A percentile compares a stretch with the other conserved stretches of the same genome.
phyloP scores from a whole-genome alignment of 805 yeast species.

The Candida argentea region DNA sequence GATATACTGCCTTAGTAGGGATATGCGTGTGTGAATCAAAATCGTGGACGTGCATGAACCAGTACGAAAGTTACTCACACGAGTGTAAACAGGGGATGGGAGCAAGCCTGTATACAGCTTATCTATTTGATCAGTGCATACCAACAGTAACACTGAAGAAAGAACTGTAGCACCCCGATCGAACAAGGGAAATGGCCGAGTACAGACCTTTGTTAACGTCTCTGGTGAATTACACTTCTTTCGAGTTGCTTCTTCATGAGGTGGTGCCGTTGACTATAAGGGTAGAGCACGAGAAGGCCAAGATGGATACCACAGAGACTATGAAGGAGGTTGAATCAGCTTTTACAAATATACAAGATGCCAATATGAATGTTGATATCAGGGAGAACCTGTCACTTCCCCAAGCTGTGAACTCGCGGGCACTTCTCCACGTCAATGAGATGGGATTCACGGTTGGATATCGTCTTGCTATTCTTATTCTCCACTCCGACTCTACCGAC shows the following conservation, averaged over 20 bases:
- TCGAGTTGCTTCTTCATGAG: slow-evolving; percentile 65
- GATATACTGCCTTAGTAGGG: no score
- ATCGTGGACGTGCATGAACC: no score
- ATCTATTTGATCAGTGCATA: neutral
- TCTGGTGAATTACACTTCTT: slow-evolving; percentile 41
- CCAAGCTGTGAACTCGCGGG: slow-evolving; percentile 13
- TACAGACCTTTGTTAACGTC: no score
- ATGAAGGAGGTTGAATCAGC: neutral
- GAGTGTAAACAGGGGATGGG: no score
- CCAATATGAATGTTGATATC: no score
- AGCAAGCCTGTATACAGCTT: neutral
- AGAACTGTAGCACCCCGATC: no score
- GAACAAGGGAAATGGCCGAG: no score
- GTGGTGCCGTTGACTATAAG: slow-evolving; percentile 63
- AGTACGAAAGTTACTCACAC: no score
- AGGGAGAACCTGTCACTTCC: slow-evolving; percentile 10
- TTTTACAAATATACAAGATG: slow-evolving; percentile 5
- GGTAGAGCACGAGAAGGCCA: slow-evolving; percentile 40
- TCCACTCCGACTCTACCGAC: slow-evolving; percentile 31
- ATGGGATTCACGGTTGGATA: slow-evolving; percentile 66
- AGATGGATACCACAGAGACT: no score
- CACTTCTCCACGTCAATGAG: slow-evolving; percentile 49
- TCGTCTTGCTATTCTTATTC: slow-evolving; percentile 39
- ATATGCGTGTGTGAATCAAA: no score
- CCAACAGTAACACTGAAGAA: no score